Conservation (phyloP, 75 land plant genomes). For the Picea sitchensis region DNA sequence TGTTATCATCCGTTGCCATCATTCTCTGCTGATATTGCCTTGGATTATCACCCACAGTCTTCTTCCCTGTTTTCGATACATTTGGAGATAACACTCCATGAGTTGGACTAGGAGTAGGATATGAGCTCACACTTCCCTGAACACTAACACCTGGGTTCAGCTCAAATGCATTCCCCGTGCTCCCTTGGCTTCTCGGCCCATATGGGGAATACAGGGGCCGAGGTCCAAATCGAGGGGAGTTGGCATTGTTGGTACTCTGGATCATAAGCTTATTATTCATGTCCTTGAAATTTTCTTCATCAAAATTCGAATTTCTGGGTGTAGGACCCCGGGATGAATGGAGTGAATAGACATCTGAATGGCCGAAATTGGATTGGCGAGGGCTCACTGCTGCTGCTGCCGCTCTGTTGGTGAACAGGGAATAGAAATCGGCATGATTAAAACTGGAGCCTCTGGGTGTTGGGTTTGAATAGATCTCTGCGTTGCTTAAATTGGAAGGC, state of each 20-base stretch:
- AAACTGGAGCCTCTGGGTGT: slow-evolving; percentile 54
- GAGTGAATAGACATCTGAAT: slow-evolving; percentile 86
- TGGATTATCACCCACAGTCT: slow-evolving; percentile 28
- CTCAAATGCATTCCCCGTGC: slow-evolving; percentile 31
- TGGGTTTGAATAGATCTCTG: slow-evolving; percentile 20
- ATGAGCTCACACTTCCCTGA: slow-evolving; percentile 22
- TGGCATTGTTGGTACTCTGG: slow-evolving; percentile 12
- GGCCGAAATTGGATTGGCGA: slow-evolving; percentile 77
- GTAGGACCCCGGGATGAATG: slow-evolving; percentile 94
- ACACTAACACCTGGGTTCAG: slow-evolving; percentile 33
- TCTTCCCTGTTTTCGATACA: slow-evolving; percentile 30
- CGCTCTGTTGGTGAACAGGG: slow-evolving; percentile 19
- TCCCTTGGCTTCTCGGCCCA: slow-evolving; percentile 35
- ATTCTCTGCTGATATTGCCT: slow-evolving; percentile 1
- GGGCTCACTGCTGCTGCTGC: slow-evolving; percentile 50
- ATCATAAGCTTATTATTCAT: slow-evolving; percentile 35
- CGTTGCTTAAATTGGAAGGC: slow-evolving; percentile 55
- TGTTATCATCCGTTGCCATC: slow-evolving; percentile 37
- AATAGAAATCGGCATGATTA: slow-evolving; percentile 34
- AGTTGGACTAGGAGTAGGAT: slow-evolving; percentile 28
- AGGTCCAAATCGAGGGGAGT: slow-evolving; percentile 34
- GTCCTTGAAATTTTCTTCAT: slow-evolving; percentile 72
- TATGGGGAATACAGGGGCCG: slow-evolving; percentile 15
- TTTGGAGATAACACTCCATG: slow-evolving; percentile 56
- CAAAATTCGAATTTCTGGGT: slow-evolving; percentile 89